Evolutionary conservation across 2,329 filamentous ascomycete genomes (phyloP).

Genomic region (Neofusicoccum laricinum): DNA sequence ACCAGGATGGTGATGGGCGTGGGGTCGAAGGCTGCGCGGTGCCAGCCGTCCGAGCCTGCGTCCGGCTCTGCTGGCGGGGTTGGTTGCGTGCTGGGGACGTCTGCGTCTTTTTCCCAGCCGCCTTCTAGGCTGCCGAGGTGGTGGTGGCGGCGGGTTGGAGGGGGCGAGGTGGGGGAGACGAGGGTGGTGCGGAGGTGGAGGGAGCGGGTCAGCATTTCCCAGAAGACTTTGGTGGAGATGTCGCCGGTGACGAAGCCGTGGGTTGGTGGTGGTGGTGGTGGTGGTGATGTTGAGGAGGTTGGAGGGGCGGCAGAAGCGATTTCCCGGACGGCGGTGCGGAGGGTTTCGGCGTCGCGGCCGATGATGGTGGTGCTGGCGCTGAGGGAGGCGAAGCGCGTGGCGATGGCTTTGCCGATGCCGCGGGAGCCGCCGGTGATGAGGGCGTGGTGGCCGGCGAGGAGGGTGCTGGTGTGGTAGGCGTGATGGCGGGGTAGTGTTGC

Average conservation of each 20-base stretch:
- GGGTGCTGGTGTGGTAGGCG: not conserved
- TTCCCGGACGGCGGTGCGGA: constrained; percentile 15
- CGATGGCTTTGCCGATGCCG: constrained; percentile 39
- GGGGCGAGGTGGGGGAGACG: not conserved
- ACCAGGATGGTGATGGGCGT: constrained; percentile 55
- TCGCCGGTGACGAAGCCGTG: constrained; percentile 28
- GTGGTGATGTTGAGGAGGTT: not conserved
- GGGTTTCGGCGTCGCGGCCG: constrained; percentile 26
- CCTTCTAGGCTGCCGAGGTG: constrained; percentile 32
- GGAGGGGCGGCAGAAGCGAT: not conserved
- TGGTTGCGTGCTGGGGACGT: no score
- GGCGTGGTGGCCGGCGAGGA: constrained; percentile 22
- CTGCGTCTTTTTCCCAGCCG: no score
- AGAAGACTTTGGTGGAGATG: constrained; percentile 26
- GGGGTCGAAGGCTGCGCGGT: not conserved
- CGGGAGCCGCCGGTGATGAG: constrained; percentile 38
- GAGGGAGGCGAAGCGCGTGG: constrained; percentile 29
- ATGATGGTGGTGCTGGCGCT: constrained; percentile 31
- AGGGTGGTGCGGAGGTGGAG: not conserved
- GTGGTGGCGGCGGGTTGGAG: constrained; percentile 20
- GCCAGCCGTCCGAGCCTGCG: no score
- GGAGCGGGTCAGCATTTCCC: constrained; percentile 19
- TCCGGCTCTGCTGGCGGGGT: no score
- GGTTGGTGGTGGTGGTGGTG: not conserved
- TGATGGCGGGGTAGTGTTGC: not conserved